Evolutionary conservation across 805 yeast species (phyloP), one percentile per base, ranked within the genome.

Genomic region (Candida rishiriensis): DNA sequence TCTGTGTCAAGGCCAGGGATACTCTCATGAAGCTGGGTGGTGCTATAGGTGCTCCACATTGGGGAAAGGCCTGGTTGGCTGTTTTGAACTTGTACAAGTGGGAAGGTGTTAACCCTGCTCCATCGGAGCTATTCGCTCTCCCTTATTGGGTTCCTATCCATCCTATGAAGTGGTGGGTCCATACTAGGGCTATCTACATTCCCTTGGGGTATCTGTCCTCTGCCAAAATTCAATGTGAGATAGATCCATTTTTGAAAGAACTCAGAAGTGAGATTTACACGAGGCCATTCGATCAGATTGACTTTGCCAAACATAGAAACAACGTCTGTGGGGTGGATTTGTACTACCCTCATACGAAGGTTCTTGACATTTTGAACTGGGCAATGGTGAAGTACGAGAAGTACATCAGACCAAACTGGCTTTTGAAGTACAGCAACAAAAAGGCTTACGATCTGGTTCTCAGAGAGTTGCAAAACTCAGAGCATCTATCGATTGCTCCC

Each of bases 111-210:
- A 93, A 93, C 54, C 99, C 99, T 3, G 95, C 97, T 1, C 99
- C 99, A 3, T 91, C 97, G 1, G 99, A 93, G 59, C 66, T 89
- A 39, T 93, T 96, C 93, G 64, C 84, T 46, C 64, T 91, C 35
- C 99, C 99, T 1, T 86, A 88, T 49, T 59, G 72, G 39, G 56
- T 84, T 2, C 95, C 96, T 0, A 71, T 89, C 34, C 98, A 93
- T 59, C 99, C 99, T 1, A 95, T 90, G 31, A 77, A 87, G 59
- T 93, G 98, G 99, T 93, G 99, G 99, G 97, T 91, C 17, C 99
- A 93, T 59, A 90, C 97, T 0, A 72, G 99, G 44, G 96, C 93
- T 1, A 87, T 93, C 17, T 93, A 90, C 56, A 63, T 86, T 30
- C 90, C 98, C 0, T 68, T 91, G 55, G 91, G 97, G 14, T 93